Percentiles rank a stretch among this genome's conserved stretches.
Conservation (phyloP, 2,329 filamentous ascomycete species). For the Aureobasidium sp. region DNA sequence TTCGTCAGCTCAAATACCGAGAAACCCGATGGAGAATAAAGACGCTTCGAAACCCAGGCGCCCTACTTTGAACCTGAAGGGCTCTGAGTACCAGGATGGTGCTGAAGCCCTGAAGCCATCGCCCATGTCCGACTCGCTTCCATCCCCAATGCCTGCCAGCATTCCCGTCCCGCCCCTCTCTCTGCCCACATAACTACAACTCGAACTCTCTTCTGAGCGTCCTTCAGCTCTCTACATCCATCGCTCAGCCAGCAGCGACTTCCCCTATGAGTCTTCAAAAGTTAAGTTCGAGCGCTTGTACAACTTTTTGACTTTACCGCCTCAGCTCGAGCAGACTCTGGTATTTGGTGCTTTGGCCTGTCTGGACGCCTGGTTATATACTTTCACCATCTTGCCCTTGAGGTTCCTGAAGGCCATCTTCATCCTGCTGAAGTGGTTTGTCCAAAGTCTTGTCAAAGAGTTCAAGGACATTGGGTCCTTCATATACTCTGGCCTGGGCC, state of each 20-base stretch:
- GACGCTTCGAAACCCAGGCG: constrained; percentile 13
- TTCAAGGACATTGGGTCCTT: constrained; percentile 62
- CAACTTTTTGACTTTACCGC: constrained; percentile 78
- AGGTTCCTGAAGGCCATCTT: constrained; percentile 74
- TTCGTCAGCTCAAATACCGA: constrained; percentile 11
- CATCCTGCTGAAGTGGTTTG: constrained; percentile 73
- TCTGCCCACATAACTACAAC: constrained; percentile 55
- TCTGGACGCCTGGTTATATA: constrained; percentile 92
- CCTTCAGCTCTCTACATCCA: constrained; percentile 58
- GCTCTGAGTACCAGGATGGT: constrained; percentile 21
- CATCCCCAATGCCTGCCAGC: constrained; percentile 43
- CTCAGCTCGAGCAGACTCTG: constrained; percentile 73
- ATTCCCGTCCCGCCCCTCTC: constrained; percentile 55
- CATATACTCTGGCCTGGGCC: constrained; percentile 68
- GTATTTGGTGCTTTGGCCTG: constrained; percentile 86
- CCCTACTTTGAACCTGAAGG: constrained; percentile 23
- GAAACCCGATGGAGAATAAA: constrained; percentile 7
- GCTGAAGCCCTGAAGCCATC: constrained; percentile 21
- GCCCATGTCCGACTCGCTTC: constrained; percentile 30
- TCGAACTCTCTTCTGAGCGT: constrained; percentile 52
- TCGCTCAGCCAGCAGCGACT: constrained; percentile 46
- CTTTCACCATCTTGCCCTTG: constrained; percentile 88
- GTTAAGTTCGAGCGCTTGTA: constrained; percentile 86
- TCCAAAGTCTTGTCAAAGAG: constrained; percentile 62
- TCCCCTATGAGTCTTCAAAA: constrained; percentile 83